Base-by-base conservation (phyloP, 345 rosid species). In the Mercurialis annua region DNA sequence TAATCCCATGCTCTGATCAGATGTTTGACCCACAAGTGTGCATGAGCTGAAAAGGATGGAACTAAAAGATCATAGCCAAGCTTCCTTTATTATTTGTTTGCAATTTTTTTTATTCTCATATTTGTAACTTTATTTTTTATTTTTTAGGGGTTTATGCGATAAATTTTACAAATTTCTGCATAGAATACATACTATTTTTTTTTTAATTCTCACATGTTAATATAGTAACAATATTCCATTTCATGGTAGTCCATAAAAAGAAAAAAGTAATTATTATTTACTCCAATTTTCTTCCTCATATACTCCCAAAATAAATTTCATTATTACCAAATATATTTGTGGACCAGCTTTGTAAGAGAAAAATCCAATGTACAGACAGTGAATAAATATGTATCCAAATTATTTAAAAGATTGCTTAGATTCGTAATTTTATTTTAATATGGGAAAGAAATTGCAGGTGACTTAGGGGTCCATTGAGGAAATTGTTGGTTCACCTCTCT, bases 21-120 rank as follows among this genome's bases (percentile, higher is more conserved):
- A 67, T 34, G 60, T 73, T 81, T 79, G 87, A 81, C 85, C 81
- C 82, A 81, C 80, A 68, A 51, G 49, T 70, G 77, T 73, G 81
- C 69, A 60, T 48, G 54, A 69, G 67, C 69, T 72, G 33, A 64
- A 73, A 72, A 38, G 58, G 27, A 52, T 61, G 65, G 38, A 59
- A 29, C 69, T 34, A 52, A n/a, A n/a, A n/a, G 62, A 56, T 67
- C 59, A 60, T 36, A 63, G 57, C 52, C 38, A 36, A 56, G 26
- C 18, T 48, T 18, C 49, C 21, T 24, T 7, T 18, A 14, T 36
- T 18, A 29, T 63, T 16, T 34, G 9, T 34, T 34, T 34, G 4
- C 40, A 34, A 4, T 34, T 9, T 34, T 34, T 34, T 34, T 34
- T 34, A 3, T 34, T 34, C 1, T 21, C 15, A 11, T 64, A 10